Evolutionary conservation across 2,329 filamentous ascomycete species (phyloP).

Genomic region (Monosporascus sp.): DNA sequence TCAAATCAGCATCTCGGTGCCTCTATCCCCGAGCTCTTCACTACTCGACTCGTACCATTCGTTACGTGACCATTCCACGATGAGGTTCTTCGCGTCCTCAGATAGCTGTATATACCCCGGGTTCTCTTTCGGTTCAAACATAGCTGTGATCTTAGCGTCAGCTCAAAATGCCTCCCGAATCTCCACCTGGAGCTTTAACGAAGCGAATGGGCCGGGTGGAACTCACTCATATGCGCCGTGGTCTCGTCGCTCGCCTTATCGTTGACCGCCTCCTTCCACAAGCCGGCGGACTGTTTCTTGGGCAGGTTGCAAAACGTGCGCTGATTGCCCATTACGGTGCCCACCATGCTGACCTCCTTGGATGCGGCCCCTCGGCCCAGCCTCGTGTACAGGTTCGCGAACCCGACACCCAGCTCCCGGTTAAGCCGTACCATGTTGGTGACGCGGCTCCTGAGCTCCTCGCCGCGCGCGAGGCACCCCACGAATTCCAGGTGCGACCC

Average conservation of each 20-base stretch:
- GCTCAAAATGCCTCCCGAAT: slow-evolving; percentile 61
- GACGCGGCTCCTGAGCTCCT: slow-evolving; percentile 73
- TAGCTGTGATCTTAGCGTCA: slow-evolving; percentile 36
- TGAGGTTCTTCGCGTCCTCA: slow-evolving; percentile 58
- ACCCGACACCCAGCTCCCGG: slow-evolving; percentile 64
- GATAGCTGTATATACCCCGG: slow-evolving; percentile 65
- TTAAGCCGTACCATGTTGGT: slow-evolving; percentile 61
- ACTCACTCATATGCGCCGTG: slow-evolving; percentile 68
- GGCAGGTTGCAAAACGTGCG: slow-evolving; percentile 89
- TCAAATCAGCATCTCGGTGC: slow-evolving; percentile 1
- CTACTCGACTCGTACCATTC: slow-evolving; percentile 60
- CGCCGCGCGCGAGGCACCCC: slow-evolving; percentile 76
- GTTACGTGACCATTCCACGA: slow-evolving; percentile 59
- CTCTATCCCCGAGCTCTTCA: slow-evolving; percentile 24
- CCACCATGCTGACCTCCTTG: slow-evolving; percentile 47
- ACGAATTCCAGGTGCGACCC: slow-evolving; percentile 91
- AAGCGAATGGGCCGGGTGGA: slow-evolving; percentile 28
- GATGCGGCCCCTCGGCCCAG: slow-evolving; percentile 64
- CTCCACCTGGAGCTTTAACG: slow-evolving; percentile 66
- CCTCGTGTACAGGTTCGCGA: slow-evolving; percentile 81
- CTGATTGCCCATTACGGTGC: slow-evolving; percentile 59
- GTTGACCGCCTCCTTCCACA: slow-evolving; percentile 71
- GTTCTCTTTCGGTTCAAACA: slow-evolving; percentile 71
- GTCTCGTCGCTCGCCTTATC: slow-evolving; percentile 75
- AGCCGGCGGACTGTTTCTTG: slow-evolving; percentile 42